phyloP scores from a whole-genome alignment of 148 eudicot species.

The Heliamphora exappendiculata region DNA sequence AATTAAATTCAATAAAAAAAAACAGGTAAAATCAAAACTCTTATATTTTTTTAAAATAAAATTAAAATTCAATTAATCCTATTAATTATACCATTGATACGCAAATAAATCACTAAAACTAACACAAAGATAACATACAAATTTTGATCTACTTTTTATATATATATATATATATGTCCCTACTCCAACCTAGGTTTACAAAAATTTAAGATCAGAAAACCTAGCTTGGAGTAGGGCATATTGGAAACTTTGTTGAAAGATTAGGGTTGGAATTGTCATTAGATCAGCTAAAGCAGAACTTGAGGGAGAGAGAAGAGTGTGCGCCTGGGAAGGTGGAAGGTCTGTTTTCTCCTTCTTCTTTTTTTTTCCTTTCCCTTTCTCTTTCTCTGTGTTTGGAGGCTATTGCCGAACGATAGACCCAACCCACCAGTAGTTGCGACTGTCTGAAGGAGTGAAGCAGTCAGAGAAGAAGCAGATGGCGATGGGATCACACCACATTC shows the following conservation, averaged over 20 bases:
- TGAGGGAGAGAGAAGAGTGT: not conserved
- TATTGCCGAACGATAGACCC: constrained; percentile 18
- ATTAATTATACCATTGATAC: too few species aligned
- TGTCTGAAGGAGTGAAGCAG: constrained; percentile 18
- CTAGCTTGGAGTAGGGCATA: not conserved
- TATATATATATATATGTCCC: too few species aligned
- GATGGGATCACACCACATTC: constrained; percentile 32
- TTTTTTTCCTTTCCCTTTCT: not conserved
- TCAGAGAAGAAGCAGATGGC: constrained; percentile 4
- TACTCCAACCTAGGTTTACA: too few species aligned
- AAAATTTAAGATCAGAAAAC: too few species aligned
- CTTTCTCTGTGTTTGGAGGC: constrained; percentile 5
- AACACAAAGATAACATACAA: too few species aligned
- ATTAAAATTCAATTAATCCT: too few species aligned
- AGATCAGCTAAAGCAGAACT: not conserved
- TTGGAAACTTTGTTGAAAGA: not conserved
- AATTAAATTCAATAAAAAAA: too few species aligned
- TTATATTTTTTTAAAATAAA: too few species aligned
- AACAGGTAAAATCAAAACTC: too few species aligned
- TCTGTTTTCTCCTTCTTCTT: not conserved
- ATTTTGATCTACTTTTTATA: too few species aligned
- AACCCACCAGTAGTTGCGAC: constrained; percentile 31
- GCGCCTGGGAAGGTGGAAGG: constrained; percentile 11
- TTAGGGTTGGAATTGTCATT: not conserved
- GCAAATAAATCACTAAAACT: too few species aligned